Percentiles rank a stretch among this genome's conserved stretches.
Evolutionary conservation across 1,284 basidiomycete species (phyloP).

Genomic region (Earliella scabrosa): DNA sequence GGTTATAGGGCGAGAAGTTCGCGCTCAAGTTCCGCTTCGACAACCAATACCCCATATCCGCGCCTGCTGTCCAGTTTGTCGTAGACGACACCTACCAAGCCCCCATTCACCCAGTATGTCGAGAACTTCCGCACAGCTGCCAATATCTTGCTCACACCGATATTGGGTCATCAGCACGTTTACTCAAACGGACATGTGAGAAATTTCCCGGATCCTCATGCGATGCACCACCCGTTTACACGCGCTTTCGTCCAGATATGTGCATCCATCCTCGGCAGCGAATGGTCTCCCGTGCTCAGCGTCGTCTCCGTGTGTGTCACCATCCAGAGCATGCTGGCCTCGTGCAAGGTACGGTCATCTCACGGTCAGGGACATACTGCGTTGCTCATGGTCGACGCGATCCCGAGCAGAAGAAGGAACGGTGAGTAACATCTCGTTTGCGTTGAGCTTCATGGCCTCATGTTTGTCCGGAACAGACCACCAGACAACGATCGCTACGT

Average conservation of each 20-base stretch:
- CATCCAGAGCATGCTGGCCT: slow-evolving; percentile 86
- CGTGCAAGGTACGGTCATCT: slow-evolving; percentile 90
- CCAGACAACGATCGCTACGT: slow-evolving; percentile 83
- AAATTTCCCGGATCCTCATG: slow-evolving; percentile 17
- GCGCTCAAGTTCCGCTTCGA: slow-evolving; percentile 82
- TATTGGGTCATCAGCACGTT: slow-evolving; percentile 58
- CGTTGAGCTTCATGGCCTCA: not conserved
- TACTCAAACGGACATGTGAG: slow-evolving; percentile 86
- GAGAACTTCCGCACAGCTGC: not conserved
- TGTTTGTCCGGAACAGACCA: slow-evolving; percentile 48
- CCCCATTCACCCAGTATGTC: slow-evolving; percentile 75
- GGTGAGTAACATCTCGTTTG: slow-evolving; percentile 44
- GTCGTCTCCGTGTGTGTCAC: slow-evolving; percentile 81
- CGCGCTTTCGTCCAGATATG: slow-evolving; percentile 59
- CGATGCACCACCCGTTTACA: not conserved
- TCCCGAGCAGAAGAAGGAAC: slow-evolving; percentile 71
- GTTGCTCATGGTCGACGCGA: not conserved
- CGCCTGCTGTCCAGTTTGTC: slow-evolving; percentile 84
- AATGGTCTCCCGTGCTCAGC: slow-evolving; percentile 86
- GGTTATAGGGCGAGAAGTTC: slow-evolving; percentile 68
- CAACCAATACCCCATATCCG: slow-evolving; percentile 74
- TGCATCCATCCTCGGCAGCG: slow-evolving; percentile 82
- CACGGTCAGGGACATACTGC: slow-evolving; percentile 23
- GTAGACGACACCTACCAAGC: slow-evolving; percentile 62
- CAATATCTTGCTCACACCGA: not conserved